Evolutionary conservation across 495 filamentous ascomycete genomes (phyloP), one percentile per base, ranked within the genome.

Genomic region (Lasiosphaeria ovina): DNA sequence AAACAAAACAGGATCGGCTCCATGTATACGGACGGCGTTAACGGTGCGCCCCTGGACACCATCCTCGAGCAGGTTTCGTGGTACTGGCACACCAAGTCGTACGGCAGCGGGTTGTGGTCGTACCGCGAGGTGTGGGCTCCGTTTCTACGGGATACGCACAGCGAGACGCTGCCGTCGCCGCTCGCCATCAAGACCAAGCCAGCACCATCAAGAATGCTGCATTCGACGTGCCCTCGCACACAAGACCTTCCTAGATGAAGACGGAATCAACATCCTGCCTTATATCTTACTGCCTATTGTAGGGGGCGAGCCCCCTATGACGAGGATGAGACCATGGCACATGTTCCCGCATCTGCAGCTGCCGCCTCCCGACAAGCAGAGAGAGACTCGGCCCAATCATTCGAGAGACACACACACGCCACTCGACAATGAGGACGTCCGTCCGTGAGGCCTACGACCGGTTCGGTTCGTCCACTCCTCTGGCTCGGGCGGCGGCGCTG

Each of bases 321-420:
- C 51, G 83, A 87, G 49, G 89, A 88, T 31, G 94, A 98, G 60
- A 86, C 83, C 62, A 79, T 88, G 68, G 81, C 78, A n/a, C 34
- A 91, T 98, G 87, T 82, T 92, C 3, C 83, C 89, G 0, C 93
- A 96, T 65, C 81, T 96, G 48, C 94, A 98, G 69, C 81, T 96
- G 16, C 79, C 97, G 12, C 88, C 91, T 0, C 89, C 90, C 0
- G 91, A 96, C 66, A 97, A 98, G 76, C 76, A 86, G 69, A 80
- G 92, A 32, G 94, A 98, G n/a, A n/a, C n/a, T n/a, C n/a, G n/a
- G n/a, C n/a, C n/a, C n/a, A n/a, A n/a, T n/a, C n/a, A n/a, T n/a
- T n/a, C n/a, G n/a, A n/a, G n/a, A n/a, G n/a, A n/a, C n/a, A n/a
- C n/a, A n/a, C n/a, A n/a, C n/a, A n/a, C n/a, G n/a, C n/a, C n/a